Percentiles rank a stretch among this genome's conserved stretches.
Conservation (phyloP, 768 basidiomycete species). For the Auriscalpium orientale region DNA sequence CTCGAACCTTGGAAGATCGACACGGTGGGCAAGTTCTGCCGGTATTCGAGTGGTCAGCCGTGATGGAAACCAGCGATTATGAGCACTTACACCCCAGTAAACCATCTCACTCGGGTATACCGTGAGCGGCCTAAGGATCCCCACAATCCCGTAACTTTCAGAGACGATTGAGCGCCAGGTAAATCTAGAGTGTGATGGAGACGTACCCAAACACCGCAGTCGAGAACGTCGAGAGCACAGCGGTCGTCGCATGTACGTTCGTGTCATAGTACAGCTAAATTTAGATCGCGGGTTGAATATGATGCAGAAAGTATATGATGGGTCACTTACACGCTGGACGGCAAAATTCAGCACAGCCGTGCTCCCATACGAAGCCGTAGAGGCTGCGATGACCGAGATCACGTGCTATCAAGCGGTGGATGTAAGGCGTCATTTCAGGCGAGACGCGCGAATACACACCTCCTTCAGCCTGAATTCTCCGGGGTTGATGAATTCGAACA, state of each 20-base stretch:
- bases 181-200: neutral
- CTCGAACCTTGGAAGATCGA: conserved; percentile 47
- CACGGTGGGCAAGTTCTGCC: conserved; percentile 47
- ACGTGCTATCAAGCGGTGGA: conserved; percentile 37
- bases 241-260: conserved; percentile 45
- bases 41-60: neutral
- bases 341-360: conserved; percentile 54
- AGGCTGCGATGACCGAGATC: conserved; percentile 46
- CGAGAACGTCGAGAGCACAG: conserved; percentile 55
- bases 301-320: neutral
- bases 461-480: conserved; percentile 51
- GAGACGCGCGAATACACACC: conserved; percentile 24
- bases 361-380: conserved; percentile 46
- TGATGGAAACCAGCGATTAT: too few species aligned
- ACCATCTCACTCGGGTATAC: conserved; percentile 59
- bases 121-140: conserved; percentile 48
- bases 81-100: conserved; percentile 41
- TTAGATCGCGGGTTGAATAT: neutral
- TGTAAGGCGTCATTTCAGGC: neutral
- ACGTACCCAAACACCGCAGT: conserved; percentile 54
- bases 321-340: conserved; percentile 42
- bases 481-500: conserved; percentile 46
- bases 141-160: conserved; percentile 49
- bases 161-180: neutral
- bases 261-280: conserved; percentile 52